phyloP scores from a whole-genome alignment of 140 eudicot genomes.

The Cichorium intybus region DNA sequence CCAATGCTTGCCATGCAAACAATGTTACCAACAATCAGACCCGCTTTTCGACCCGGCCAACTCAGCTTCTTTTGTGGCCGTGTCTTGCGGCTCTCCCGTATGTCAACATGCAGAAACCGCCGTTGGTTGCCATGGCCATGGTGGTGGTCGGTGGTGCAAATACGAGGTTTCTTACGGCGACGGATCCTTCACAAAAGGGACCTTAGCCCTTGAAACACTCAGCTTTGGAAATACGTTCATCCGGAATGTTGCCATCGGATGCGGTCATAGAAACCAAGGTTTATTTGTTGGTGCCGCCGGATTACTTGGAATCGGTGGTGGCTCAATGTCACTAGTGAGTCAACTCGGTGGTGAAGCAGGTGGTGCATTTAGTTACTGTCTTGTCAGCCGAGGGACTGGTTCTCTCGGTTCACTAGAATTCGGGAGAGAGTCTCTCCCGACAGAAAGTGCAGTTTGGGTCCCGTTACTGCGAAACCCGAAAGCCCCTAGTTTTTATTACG shows the following conservation, averaged over 20 bases:
- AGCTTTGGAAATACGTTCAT: slow-evolving; percentile 38
- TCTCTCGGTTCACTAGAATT: slow-evolving; percentile 74
- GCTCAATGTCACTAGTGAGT: slow-evolving; percentile 86
- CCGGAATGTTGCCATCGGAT: slow-evolving; percentile 59
- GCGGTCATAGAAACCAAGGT: slow-evolving; percentile 60
- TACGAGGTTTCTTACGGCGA: slow-evolving; percentile 58
- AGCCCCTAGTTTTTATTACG: slow-evolving; percentile 67
- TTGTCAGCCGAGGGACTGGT: slow-evolving; percentile 70
- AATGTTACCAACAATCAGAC: slow-evolving; percentile 61
- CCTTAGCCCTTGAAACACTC: slow-evolving; percentile 52
- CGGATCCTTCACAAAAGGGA: slow-evolving; percentile 61
- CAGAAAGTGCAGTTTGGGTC: slow-evolving; percentile 82
- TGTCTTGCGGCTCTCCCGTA: slow-evolving; percentile 51
- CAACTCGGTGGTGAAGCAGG: slow-evolving; percentile 76
- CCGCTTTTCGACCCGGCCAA: slow-evolving; percentile 59
- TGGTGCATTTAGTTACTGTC: slow-evolving; percentile 78
- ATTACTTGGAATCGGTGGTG: slow-evolving; percentile 61
- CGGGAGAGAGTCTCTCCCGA: slow-evolving; percentile 72
- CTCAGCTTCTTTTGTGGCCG: slow-evolving; percentile 44
- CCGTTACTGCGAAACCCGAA: slow-evolving; percentile 48
- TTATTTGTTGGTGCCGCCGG: slow-evolving; percentile 70
- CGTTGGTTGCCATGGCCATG: slow-evolving; percentile 59
- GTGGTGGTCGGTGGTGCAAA: slow-evolving; percentile 64
- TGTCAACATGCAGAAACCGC: slow-evolving; percentile 69
- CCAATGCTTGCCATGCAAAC: slow-evolving; percentile 66